Conservation (phyloP, 352 stramenopile species). For the Phytophthora pinifolia region DNA sequence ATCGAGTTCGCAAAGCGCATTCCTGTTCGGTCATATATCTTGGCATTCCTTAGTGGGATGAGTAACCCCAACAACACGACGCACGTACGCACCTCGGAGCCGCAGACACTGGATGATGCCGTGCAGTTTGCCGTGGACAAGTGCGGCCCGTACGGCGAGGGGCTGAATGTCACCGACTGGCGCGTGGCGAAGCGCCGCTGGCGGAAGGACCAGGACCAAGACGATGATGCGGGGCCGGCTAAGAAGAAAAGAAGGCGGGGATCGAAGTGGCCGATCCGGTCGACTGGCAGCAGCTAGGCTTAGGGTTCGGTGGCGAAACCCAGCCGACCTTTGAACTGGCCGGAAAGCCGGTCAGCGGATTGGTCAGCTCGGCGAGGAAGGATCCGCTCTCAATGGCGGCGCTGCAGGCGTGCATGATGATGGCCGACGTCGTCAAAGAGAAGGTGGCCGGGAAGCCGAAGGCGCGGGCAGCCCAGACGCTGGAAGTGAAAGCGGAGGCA, state of each 20-base stretch:
- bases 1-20: not conserved
- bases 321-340: not conserved
- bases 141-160: not conserved
- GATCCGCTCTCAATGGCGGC: not conserved
- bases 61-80: not conserved
- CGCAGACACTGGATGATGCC: not conserved
- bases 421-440: not conserved
- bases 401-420: not conserved
- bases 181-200: not conserved
- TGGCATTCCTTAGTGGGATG: not conserved
- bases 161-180: not conserved
- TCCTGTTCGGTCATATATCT: not conserved
- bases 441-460: not conserved
- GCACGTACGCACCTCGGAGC: not conserved
- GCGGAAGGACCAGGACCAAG: not conserved
- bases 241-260: too few relatives aligned
- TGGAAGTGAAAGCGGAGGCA: not conserved
- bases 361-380: not conserved
- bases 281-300: not conserved
- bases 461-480: not conserved
- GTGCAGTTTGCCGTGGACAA: not conserved
- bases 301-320: not conserved
- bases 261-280: too few relatives aligned
- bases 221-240: too few relatives aligned
- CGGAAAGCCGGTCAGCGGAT: not conserved